Percentiles rank a stretch among this genome's conserved stretches.
Evolutionary conservation across 1,139 yeast genomes (phyloP).

Genomic region (Debaryomycetaceae sp.): DNA sequence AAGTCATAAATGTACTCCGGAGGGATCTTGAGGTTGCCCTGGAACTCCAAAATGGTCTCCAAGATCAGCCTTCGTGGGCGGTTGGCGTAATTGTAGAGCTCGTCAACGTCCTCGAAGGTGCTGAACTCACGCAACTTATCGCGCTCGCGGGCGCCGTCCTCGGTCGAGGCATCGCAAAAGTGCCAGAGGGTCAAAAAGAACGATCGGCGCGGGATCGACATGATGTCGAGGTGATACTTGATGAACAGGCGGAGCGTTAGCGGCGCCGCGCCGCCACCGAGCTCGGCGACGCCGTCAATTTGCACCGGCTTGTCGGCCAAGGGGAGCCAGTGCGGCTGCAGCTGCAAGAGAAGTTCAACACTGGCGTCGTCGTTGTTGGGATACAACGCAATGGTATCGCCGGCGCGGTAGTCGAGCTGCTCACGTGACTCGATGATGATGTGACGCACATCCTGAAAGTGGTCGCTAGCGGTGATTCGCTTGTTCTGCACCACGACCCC

Average conservation of each 20-base stretch:
- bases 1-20: slow-evolving; percentile 68
- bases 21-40: slow-evolving; percentile 65
- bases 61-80: slow-evolving; percentile 84
- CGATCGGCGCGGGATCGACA: slow-evolving; percentile 77
- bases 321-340: slow-evolving; percentile 68
- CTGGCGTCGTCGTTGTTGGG: slow-evolving; percentile 65
- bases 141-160: slow-evolving; percentile 53
- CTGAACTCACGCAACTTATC: slow-evolving; percentile 76
- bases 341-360: slow-evolving; percentile 61
- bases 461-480: slow-evolving; percentile 63
- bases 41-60: slow-evolving; percentile 81
- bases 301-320: slow-evolving; percentile 53
- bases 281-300: slow-evolving; percentile 4
- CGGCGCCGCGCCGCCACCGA: slow-evolving; percentile 56
- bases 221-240: slow-evolving; percentile 75
- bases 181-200: slow-evolving; percentile 71
- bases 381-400: slow-evolving; percentile 75
- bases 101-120: slow-evolving; percentile 69
- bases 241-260: slow-evolving; percentile 68
- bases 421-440: slow-evolving; percentile 34
- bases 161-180: slow-evolving; percentile 55
- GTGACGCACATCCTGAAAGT: slow-evolving; percentile 87
- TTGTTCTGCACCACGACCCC: slow-evolving; percentile 48
- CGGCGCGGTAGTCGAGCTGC: slow-evolving; percentile 51
- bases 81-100: slow-evolving; percentile 81